Percentiles rank a stretch among this genome's conserved stretches.
These are phyloP conservation scores for Catunica adiposa DNA, from an alignment of 2,329 filamentous ascomycete genomes.

Conservation along the genomic window DNA sequence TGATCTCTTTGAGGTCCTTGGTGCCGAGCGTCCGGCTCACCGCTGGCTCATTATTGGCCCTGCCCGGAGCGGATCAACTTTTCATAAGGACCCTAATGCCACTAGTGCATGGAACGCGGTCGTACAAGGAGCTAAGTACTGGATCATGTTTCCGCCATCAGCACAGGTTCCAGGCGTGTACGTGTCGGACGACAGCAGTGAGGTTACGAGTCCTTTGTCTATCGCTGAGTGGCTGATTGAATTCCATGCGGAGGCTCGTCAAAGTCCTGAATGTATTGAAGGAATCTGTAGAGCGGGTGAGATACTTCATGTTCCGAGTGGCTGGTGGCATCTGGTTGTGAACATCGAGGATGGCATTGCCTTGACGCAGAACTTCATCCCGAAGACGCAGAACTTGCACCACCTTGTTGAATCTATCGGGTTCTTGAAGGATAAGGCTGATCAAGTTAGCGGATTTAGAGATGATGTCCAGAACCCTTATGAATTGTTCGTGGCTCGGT, in stretches of 20 bases:
- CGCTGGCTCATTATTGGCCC: conserved; percentile 90
- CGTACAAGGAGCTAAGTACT: conserved; percentile 80
- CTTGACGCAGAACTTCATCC: conserved; percentile 91
- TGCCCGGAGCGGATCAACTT: conserved; percentile 74
- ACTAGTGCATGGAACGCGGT: conserved; percentile 89
- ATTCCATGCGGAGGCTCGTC: conserved; percentile 71
- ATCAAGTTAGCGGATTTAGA: conserved; percentile 77
- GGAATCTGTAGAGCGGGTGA: conserved; percentile 74
- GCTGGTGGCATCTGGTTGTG: conserved; percentile 94
- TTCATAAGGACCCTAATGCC: conserved; percentile 68
- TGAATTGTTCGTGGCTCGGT: conserved; percentile 53
- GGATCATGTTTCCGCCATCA: conserved; percentile 90
- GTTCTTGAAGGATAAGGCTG: conserved; percentile 66
- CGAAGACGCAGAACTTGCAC: conserved; percentile 33
- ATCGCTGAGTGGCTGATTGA: conserved; percentile 93
- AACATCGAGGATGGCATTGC: conserved; percentile 76
- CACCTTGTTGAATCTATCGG: conserved; percentile 60
- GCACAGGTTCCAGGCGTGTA: conserved; percentile 74
- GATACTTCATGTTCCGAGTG: conserved; percentile 78
- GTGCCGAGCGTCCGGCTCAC: conserved; percentile 63
- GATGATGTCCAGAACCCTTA: conserved; percentile 56
- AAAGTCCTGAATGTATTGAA: conserved; percentile 61
- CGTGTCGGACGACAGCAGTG: conserved; percentile 74
- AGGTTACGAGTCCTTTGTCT: conserved; percentile 83
- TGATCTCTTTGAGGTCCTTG: conserved; percentile 70